Evolutionary conservation across 106 monocot species (phyloP).

Genomic region (Hemerocallis citrina): DNA sequence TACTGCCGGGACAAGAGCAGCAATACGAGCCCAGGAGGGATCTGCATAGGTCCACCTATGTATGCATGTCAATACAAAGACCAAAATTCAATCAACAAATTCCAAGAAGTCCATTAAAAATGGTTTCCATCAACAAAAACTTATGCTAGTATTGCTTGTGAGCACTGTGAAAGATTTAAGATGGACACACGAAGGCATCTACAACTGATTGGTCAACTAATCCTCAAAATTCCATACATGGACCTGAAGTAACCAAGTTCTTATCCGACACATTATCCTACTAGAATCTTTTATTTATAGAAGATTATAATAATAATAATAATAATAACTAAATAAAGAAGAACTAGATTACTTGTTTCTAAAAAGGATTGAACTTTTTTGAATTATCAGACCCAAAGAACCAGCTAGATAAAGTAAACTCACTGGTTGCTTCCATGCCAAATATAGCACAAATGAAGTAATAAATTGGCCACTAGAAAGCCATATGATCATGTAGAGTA

Average conservation of each 20-base stretch:
- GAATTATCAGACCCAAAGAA: no score
- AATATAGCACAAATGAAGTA: no score
- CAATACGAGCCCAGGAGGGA: slow-evolving; percentile 97
- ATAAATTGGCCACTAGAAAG: no score
- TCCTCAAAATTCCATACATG: background rate
- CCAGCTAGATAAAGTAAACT: no score
- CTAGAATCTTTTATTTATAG: no score
- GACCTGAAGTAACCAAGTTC: no score
- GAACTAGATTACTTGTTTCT: no score
- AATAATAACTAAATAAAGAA: no score
- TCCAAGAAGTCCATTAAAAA: background rate
- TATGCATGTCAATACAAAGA: background rate
- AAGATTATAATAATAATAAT: no score
- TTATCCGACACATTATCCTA: no score
- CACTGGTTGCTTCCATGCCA: no score
- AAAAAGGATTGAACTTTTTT: no score
- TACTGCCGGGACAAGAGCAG: slow-evolving; percentile 88
- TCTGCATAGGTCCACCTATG: slow-evolving; percentile 98
- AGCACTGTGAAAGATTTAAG: background rate
- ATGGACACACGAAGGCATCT: background rate
- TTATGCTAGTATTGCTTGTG: background rate
- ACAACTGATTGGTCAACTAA: background rate
- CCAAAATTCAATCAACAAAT: background rate
- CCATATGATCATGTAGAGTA: background rate
- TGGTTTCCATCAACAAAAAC: background rate